A percentile compares a stretch with the other conserved stretches of the same genome.
Conservation (phyloP, 176 grass and related monocot genomes). For the Eragrostis curvula region DNA sequence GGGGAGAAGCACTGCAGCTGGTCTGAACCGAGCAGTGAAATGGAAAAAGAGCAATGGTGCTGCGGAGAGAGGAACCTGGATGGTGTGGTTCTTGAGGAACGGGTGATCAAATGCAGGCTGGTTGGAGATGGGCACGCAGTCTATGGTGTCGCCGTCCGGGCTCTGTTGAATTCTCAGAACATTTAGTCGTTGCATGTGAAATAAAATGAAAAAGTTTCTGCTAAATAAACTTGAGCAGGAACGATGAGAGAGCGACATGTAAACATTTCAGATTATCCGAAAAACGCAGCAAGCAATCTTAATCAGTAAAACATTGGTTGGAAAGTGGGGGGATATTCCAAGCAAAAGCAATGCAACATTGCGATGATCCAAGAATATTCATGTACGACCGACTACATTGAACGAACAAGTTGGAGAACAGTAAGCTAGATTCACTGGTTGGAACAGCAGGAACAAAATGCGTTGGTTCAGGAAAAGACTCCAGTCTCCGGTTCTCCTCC, state of each 20-base stretch:
- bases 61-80: slow-evolving; percentile 62
- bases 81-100: slow-evolving; percentile 71
- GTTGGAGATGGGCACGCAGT: slow-evolving; percentile 73
- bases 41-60: slow-evolving; percentile 1
- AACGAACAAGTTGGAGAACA: neutral
- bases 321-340: neutral
- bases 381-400: no score
- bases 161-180: slow-evolving; percentile 44
- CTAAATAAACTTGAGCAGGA: neutral
- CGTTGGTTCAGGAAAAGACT: slow-evolving; percentile 3
- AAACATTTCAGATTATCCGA: neutral
- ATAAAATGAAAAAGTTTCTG: neutral
- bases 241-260: neutral
- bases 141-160: slow-evolving; percentile 75
- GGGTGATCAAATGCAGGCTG: slow-evolving; percentile 82
- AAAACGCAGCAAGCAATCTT: neutral
- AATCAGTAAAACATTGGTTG: neutral
- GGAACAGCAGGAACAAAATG: neutral
- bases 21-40: neutral
- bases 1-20: neutral
- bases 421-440: neutral
- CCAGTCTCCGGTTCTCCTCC: slow-evolving; percentile 23
- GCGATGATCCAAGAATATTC: neutral
- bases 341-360: slow-evolving; percentile 12
- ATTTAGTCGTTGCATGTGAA: slow-evolving; percentile 19